A percentile compares a stretch with the other conserved stretches of the same genome.
phyloP scores from a whole-genome alignment of 805 yeast species.

The Ogataea parapolymorpha region DNA sequence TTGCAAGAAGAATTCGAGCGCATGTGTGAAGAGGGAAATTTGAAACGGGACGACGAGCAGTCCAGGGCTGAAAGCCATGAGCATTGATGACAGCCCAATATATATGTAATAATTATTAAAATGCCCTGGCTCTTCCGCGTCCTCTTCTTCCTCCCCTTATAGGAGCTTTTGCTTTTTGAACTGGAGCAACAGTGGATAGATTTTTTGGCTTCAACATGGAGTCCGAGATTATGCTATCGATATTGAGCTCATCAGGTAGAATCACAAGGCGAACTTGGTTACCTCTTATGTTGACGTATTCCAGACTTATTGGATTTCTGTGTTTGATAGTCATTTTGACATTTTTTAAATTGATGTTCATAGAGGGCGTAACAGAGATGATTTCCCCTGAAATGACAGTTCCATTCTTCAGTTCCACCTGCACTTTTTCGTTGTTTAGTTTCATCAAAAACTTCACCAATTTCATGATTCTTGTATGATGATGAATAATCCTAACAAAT shows the following conservation, averaged over 20 bases:
- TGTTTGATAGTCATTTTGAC: conserved; percentile 73
- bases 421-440: conserved; percentile 78
- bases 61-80: too few relatives aligned
- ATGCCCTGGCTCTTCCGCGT: conserved; percentile 32
- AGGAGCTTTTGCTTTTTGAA: conserved; percentile 17
- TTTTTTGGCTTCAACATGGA: conserved; percentile 39
- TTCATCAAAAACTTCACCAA: conserved; percentile 79
- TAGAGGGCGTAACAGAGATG: conserved; percentile 80
- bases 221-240: conserved; percentile 60
- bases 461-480: conserved; percentile 42
- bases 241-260: conserved; percentile 80
- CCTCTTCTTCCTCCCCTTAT: conserved; percentile 30
- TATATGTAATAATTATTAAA: conserved; percentile 14
- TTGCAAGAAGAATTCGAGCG: conserved; percentile 34
- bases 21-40: conserved; percentile 14
- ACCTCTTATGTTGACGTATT: conserved; percentile 83
- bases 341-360: conserved; percentile 81
- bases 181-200: conserved; percentile 44
- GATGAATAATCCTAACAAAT: neutral
- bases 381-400: conserved; percentile 82
- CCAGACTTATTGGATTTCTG: conserved; percentile 67
- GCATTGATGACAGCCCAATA: neutral
- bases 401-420: conserved; percentile 90
- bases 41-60: conserved; percentile 6
- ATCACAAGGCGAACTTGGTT: conserved; percentile 80